phyloP scores from a whole-genome alignment of 805 yeast genomes.

The Wickerhamiella azyma region DNA sequence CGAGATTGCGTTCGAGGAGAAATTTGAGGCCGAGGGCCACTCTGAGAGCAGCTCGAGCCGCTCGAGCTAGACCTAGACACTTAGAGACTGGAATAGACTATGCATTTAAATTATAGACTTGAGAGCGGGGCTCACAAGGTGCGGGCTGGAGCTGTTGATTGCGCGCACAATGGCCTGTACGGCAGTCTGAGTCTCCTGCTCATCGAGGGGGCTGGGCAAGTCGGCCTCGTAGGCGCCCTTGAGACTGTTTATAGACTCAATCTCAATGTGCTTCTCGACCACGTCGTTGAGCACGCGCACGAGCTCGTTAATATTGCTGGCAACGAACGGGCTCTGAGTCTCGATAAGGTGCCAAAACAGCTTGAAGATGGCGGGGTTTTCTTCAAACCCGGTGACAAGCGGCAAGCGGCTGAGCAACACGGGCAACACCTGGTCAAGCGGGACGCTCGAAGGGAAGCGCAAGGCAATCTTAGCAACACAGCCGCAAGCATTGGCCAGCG shows the following conservation, averaged over 20 bases:
- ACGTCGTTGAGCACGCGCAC: slow-evolving; percentile 56
- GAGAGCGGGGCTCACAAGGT: slow-evolving; percentile 10
- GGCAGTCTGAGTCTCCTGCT: slow-evolving; percentile 56
- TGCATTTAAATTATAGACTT: background rate
- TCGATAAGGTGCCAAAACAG: slow-evolving; percentile 55
- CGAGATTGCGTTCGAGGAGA: background rate
- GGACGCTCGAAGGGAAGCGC: slow-evolving; percentile 52
- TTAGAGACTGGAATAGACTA: too few species aligned
- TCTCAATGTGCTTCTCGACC: slow-evolving; percentile 62
- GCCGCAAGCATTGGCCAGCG: slow-evolving; percentile 90
- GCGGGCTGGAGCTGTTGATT: slow-evolving; percentile 17
- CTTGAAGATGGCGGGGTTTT: slow-evolving; percentile 79
- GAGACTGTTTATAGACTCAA: slow-evolving; percentile 48
- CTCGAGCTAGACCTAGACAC: background rate
- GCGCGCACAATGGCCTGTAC: slow-evolving; percentile 58
- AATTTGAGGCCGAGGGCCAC: background rate
- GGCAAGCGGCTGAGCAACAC: slow-evolving; percentile 68
- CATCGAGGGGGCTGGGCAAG: slow-evolving; percentile 63
- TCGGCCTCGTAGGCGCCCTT: slow-evolving; percentile 79
- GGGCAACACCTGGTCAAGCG: slow-evolving; percentile 65
- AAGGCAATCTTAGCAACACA: slow-evolving; percentile 88
- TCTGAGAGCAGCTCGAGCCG: too few species aligned
- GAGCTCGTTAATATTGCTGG: slow-evolving; percentile 37
- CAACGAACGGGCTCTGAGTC: slow-evolving; percentile 42
- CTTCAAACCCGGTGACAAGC: slow-evolving; percentile 63